Evolutionary conservation across 1,284 basidiomycete species (phyloP).

Genomic region (Ceratobasidium sp.): DNA sequence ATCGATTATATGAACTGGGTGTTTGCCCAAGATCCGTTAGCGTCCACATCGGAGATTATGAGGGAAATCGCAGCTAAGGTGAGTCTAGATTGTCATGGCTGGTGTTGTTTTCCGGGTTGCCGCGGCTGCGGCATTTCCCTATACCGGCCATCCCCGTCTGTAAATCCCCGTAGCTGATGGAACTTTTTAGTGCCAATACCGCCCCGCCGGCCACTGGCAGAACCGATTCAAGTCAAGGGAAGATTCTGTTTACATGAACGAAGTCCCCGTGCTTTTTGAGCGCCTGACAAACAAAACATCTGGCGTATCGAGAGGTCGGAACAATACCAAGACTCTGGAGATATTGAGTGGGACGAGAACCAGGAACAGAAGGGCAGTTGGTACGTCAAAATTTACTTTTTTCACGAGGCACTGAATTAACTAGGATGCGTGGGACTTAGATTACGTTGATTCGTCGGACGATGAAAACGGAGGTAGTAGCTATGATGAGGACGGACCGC

Average conservation of each 20-base stretch:
- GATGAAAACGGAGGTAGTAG: neutral
- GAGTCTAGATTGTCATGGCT: neutral
- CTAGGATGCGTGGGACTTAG: neutral
- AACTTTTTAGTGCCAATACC: conserved; percentile 8
- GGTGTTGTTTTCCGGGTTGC: neutral
- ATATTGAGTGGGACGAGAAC: conserved; percentile 4
- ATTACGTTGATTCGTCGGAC: neutral
- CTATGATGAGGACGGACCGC: neutral
- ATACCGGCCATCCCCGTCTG: neutral
- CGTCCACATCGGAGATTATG: conserved; percentile 26
- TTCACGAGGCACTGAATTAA: neutral
- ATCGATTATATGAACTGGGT: conserved; percentile 39
- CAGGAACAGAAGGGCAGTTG: conserved; percentile 3
- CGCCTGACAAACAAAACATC: conserved; percentile 28
- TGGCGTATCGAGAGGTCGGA: neutral
- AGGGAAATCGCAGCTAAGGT: conserved; percentile 27
- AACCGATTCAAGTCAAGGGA: neutral
- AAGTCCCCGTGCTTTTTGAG: conserved; percentile 17
- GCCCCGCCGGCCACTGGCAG: neutral
- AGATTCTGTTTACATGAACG: conserved; percentile 10
- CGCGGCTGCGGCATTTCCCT: neutral
- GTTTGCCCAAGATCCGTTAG: neutral
- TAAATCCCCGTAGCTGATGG: neutral
- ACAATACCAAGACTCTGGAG: neutral
- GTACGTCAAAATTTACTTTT: neutral